Evolutionary conservation across 2,329 filamentous ascomycete species (phyloP), one percentile per base, ranked within the genome.

Genomic region (Blastomyces silverae): DNA sequence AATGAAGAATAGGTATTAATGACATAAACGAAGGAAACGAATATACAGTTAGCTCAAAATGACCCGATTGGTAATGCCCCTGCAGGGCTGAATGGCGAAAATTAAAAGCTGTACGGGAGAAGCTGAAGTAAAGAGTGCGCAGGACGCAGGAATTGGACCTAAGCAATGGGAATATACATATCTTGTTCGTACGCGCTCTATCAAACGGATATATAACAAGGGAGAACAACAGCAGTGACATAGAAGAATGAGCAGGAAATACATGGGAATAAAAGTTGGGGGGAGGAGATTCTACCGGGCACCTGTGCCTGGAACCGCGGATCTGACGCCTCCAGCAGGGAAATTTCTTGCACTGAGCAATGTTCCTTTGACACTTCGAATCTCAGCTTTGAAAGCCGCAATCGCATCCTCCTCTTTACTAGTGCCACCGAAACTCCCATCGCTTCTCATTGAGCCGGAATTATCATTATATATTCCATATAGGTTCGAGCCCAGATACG

Each of bases 321-420:
- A 53, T 53, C 61, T 62, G 17, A 55, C 39, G 20, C 62, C 62
- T 20, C 60, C 58, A 28, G 67, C 56, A 10, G 82, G 84, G 68
- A 88, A 88, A 67, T 87, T 85, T 67, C 84, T 83, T 10, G 85
- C 83, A 71, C 84, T 87, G 67, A 88, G 72, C 64, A 88, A 77
- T 2, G 85, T 84, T 15, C 85, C 86, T 73, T 88, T 88, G 25
- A 88, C 82, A 44, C 83, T 81, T 64, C 85, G 76, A 62, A 88
- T 87, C 69, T 88, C 85, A 53, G 79, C 79, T 73, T 83, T 85
- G 67, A 88, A 76, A 46, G 79, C 78, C 17, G 84, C 79, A 64
- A 87, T 81, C n/a, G 83, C 83, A 70, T 86, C 84, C 34, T 83
- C 80, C 69, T 83, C 81, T 28, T 74, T 77, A 68, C 77, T 78